Percentiles rank a stretch among this genome's conserved stretches.
Conservation (phyloP, 345 rosid species). For the Excoecaria agallocha region DNA sequence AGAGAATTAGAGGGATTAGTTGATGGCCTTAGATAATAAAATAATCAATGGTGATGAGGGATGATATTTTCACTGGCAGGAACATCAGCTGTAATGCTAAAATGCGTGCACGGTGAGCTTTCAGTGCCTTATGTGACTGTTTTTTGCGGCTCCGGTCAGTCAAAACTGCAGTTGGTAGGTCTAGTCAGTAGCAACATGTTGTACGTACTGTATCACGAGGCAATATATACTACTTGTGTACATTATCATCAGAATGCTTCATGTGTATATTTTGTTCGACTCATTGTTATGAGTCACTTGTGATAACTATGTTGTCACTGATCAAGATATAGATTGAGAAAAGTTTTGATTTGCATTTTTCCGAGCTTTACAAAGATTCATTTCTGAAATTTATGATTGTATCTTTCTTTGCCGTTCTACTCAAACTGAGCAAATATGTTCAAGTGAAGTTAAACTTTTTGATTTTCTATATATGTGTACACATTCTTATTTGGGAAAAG, state of each 20-base stretch:
- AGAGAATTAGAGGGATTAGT: conserved; percentile 78
- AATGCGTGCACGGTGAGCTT: conserved; percentile 27
- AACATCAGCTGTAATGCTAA: conserved; percentile 29
- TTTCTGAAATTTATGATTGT: neutral
- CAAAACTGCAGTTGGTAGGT: conserved; percentile 35
- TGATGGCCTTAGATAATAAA: conserved; percentile 64
- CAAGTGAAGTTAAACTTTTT: neutral
- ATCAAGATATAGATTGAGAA: conserved; percentile 24
- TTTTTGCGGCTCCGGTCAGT: conserved; percentile 39
- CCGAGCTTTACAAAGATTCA: neutral
- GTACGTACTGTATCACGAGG: conserved; percentile 39
- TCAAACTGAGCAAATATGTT: neutral
- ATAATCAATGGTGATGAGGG: conserved; percentile 30
- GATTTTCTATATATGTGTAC: neutral
- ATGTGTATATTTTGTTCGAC: conserved; percentile 54
- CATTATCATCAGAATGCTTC: conserved; percentile 40
- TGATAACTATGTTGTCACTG: conserved; percentile 17
- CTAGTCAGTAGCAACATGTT: conserved; percentile 28
- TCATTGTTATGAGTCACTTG: conserved; percentile 36
- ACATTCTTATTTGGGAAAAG: neutral
- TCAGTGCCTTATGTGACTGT: conserved; percentile 28
- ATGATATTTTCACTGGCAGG: conserved; percentile 21
- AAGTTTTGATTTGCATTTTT: conserved; percentile 23
- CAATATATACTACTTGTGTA: conserved; percentile 45
- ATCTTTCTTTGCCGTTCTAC: neutral